Conservation (phyloP, 2,329 filamentous ascomycete genomes). For the Hymenoscyphus scutula region DNA sequence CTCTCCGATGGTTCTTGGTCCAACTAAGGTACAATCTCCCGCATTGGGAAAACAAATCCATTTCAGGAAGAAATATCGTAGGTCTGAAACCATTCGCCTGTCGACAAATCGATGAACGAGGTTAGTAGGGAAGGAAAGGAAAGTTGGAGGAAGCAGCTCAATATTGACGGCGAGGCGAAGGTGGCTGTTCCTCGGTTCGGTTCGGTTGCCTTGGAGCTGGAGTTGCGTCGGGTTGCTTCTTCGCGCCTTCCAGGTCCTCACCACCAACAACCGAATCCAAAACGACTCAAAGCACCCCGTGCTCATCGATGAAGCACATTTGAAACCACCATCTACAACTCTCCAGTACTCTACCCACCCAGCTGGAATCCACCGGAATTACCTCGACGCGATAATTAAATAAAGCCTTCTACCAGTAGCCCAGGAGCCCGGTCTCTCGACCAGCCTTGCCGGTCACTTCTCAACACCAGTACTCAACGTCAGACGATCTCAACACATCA, state of each 20-base stretch:
- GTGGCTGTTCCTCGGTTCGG: no score
- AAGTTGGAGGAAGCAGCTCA: no score
- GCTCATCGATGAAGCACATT: conserved; percentile 20
- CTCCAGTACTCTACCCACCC: no score
- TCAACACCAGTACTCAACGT: neutral
- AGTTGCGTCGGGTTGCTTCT: no score
- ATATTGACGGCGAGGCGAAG: no score
- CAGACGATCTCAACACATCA: conserved; percentile 18
- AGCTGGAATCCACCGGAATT: conserved; percentile 8
- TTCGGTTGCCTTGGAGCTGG: no score
- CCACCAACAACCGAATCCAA: conserved; percentile 12
- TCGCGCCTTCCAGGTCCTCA: neutral
- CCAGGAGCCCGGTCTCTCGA: conserved; percentile 6
- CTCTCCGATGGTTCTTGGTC: neutral
- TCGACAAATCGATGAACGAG: neutral
- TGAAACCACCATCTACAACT: conserved; percentile 31
- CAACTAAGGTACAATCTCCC: neutral
- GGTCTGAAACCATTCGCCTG: neutral
- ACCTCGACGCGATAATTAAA: conserved; percentile 11
- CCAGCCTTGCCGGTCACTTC: conserved; percentile 18
- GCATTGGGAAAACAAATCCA: neutral
- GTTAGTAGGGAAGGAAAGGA: neutral
- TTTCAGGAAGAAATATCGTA: neutral
- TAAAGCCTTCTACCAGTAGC: conserved; percentile 7
- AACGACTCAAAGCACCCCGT: conserved; percentile 8